Evolutionary conservation across 2,329 filamentous ascomycete species (phyloP).

Genomic region (Calonectria crousiana): DNA sequence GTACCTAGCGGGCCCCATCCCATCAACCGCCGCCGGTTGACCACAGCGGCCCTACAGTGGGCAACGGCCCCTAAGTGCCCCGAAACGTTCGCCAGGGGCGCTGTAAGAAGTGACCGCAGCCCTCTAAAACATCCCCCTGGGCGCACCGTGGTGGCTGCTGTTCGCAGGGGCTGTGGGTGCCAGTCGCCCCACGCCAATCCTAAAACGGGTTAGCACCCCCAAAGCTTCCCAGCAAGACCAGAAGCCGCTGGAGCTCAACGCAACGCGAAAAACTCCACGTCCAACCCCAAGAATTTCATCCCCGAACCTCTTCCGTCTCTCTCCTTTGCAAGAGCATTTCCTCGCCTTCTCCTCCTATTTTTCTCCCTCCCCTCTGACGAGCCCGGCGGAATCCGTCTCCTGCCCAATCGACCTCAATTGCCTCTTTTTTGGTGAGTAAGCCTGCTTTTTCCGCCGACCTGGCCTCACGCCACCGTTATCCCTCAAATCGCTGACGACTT

Average conservation of each 20-base stretch:
- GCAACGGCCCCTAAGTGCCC: not conserved
- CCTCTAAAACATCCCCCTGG: constrained; percentile 8
- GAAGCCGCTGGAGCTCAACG: constrained; percentile 55
- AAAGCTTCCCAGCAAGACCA: constrained; percentile 50
- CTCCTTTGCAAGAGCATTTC: constrained; percentile 41
- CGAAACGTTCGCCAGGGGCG: not conserved
- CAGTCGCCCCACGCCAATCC: constrained; percentile 32
- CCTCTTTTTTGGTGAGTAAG: constrained; percentile 38
- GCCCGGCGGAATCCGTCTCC: constrained; percentile 35
- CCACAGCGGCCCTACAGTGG: constrained; percentile 14
- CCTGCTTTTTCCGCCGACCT: constrained; percentile 25
- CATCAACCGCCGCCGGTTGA: constrained; percentile 3
- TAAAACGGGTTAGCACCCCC: constrained; percentile 44
- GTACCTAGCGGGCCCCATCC: constrained; percentile 16
- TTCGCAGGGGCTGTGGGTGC: constrained; percentile 18
- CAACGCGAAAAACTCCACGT: constrained; percentile 54
- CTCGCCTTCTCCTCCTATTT: constrained; percentile 47
- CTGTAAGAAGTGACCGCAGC: constrained; percentile 22
- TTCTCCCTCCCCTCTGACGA: constrained; percentile 35
- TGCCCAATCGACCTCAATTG: constrained; percentile 43
- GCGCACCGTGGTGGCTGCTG: constrained; percentile 15
- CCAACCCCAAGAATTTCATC: constrained; percentile 55
- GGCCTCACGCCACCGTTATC: constrained; percentile 22
- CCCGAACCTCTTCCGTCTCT: constrained; percentile 42
- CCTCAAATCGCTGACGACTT: constrained; percentile 36